Conservation (phyloP, 495 filamentous ascomycete species). For the Penicillium canescens region DNA sequence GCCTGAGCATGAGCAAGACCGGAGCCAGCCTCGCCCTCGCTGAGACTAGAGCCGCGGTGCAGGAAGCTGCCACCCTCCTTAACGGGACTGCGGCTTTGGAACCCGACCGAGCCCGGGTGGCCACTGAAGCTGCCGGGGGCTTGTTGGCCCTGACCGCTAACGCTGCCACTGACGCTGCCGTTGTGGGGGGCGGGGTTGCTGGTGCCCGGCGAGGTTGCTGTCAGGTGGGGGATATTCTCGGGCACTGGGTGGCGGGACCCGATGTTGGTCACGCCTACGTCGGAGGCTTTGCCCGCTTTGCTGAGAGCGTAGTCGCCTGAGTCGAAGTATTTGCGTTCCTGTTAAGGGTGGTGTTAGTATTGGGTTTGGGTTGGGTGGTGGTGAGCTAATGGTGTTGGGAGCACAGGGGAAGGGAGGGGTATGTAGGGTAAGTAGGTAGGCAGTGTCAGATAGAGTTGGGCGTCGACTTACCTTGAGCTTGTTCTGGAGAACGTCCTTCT, state of each 20-base stretch:
- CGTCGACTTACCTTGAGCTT: constrained; percentile 70
- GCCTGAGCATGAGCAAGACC: constrained; percentile 20
- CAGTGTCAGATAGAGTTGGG: not conserved
- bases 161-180: constrained; percentile 37
- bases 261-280: constrained; percentile 89
- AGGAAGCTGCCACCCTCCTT: constrained; percentile 80
- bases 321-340: constrained; percentile 99
- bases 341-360: constrained; percentile 1
- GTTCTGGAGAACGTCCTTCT: constrained; percentile 95
- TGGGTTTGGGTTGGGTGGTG: not conserved
- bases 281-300: constrained; percentile 96
- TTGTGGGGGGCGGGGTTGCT: constrained; percentile 36
- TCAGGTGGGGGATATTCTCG: constrained; percentile 92
- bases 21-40: constrained; percentile 55
- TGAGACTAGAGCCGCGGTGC: constrained; percentile 72
- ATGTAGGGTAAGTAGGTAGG: constrained; percentile 3
- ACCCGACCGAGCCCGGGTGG: constrained; percentile 47
- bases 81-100: constrained; percentile 72
- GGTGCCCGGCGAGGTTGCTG: constrained; percentile 67
- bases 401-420: not conserved
- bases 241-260: constrained; percentile 93
- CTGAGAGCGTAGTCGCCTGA: constrained; percentile 96
- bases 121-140: constrained; percentile 49
- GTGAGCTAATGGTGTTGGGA: not conserved
- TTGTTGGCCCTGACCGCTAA: constrained; percentile 43